Evolutionary conservation across 2,329 filamentous ascomycete species (phyloP), one percentile per base, ranked within the genome.

Genomic region (Fusarium temperatum): DNA sequence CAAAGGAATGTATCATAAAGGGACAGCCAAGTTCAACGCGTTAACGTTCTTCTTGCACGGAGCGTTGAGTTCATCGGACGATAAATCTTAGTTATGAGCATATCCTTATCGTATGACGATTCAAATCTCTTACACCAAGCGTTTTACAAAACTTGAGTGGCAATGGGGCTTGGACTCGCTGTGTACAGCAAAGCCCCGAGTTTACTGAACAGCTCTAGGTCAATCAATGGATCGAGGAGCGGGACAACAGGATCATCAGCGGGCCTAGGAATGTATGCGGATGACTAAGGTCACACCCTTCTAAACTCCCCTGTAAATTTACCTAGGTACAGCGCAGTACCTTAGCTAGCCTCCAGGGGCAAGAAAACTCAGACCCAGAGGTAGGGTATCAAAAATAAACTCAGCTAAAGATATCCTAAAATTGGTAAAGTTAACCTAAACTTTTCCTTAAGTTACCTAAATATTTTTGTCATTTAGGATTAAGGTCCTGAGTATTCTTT

Each of bases 231-330:
- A 60, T 70, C 26, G 13, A 56, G 66, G 28, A 32, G 39, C 41
- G 42, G 59, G 72, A 55, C 39, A 32, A 28, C 63, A 68, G 72
- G 72, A 74, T 69, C 68, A 51, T 66, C 60, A 55, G 63, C 60
- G 57, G 68, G 56, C 39, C 58, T 58, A 69, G 68, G 72, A 74
- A 74, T 75, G 48, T 58, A 72, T 39, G 45, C 36, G 22, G 68
- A 74, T 74, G 72, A 74, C 72, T 74, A 75, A 74, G 60, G 32
- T 24, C n/a, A 10, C 8, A 18, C 54, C n/a, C 59, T 32, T 54
- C 57, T 57, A 57, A 63, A 70, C 56, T 45, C 64, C 72, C 72
- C 63, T 57, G 45, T 35, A 26, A 20, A 35, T 54, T 17, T n/a
- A 50, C 10, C 20, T 26, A 22, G 24, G 24, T 26, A 26, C 50